Evolutionary conservation across 768 basidiomycete species (phyloP).

Genomic region (Lactifluus hygrophoroides): DNA sequence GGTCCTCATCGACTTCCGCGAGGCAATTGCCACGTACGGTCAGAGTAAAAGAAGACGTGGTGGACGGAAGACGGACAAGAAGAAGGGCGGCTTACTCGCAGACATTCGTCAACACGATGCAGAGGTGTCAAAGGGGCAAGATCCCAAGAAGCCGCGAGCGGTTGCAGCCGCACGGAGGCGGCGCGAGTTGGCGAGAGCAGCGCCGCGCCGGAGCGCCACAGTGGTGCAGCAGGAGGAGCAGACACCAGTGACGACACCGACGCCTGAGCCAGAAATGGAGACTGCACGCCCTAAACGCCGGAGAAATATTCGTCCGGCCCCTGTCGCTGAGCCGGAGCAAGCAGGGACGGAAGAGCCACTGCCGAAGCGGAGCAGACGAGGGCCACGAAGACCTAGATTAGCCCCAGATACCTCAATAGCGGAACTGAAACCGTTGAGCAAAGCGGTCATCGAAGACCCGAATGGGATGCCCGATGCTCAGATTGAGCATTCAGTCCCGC

Average conservation of each 20-base stretch:
- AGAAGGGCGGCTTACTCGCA: slow-evolving; percentile 70
- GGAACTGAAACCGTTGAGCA: not conserved
- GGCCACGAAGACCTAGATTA: not conserved
- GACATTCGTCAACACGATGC: slow-evolving; percentile 77
- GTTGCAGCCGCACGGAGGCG: slow-evolving; percentile 4
- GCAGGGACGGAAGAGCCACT: slow-evolving; percentile 10
- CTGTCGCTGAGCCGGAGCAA: slow-evolving; percentile 16
- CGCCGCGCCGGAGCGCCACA: slow-evolving; percentile 10
- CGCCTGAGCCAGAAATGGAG: slow-evolving; percentile 54
- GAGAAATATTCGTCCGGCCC: slow-evolving; percentile 29
- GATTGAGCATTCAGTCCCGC: not conserved
- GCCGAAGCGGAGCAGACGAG: not conserved
- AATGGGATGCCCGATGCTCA: not conserved
- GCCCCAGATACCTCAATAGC: not conserved
- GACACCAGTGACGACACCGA: slow-evolving; percentile 48
- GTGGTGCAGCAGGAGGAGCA: slow-evolving; percentile 39
- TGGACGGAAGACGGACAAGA: slow-evolving; percentile 50
- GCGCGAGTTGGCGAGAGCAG: slow-evolving; percentile 11
- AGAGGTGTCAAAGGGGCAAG: slow-evolving; percentile 24
- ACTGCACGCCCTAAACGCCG: slow-evolving; percentile 24
- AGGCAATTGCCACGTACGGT: slow-evolving; percentile 57
- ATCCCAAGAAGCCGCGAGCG: slow-evolving; percentile 17
- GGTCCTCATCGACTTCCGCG: slow-evolving; percentile 74
- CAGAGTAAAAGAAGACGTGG: slow-evolving; percentile 56
- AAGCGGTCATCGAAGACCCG: not conserved